Base-by-base conservation (phyloP, 2,329 filamentous ascomycete genomes). In the Arthrobotrys entomopaga region DNA sequence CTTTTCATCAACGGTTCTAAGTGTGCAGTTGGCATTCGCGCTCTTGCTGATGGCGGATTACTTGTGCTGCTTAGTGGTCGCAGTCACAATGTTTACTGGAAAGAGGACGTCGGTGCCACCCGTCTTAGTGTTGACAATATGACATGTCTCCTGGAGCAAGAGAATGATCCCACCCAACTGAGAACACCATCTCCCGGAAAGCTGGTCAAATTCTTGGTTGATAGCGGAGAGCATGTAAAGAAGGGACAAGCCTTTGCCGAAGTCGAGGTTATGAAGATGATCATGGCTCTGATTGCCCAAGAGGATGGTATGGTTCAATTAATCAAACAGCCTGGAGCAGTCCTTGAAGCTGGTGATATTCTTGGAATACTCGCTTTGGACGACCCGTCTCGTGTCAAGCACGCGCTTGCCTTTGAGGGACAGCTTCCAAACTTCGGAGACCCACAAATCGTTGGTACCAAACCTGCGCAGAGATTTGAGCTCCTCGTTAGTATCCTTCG, bases 241-340 rank as follows among this genome's bases (percentile, higher is more conserved):
- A 92, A 96, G 79, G 94, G 94, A 67, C 91, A 98, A 82, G 86
- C 94, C 38, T 99, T 93, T 80, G 95, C 95, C 65, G 95, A 99
- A 82, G 94, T 99, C 46, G 95, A 99, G 84, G 95, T 99, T 83
- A 99, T 99, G 95, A 99, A 99, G 87, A 99, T 99, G 95, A 98
- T 98, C 87, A 99, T 99, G 95, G 95, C 95, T 80, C 86, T 99
- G 65, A 87, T 99, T 75, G 91, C 95, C 1, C 90, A 93, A 81
- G 95, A 99, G 82, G 95, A 97, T 79, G 95, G 95, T 85, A 87
- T 96, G 64, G 94, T 99, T 66, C 95, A 97, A 84, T 88, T 99
- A 79, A 97, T 99, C 86, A 99, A 99, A 88, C 95, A 98, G 84
- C 95, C 95, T 76, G 95, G 95, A 82, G 91, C 95, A n/a, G 96